Evolutionary conservation across 192 early-diverging fungal species (phyloP).

Genomic region (Pilaira anomala): DNA sequence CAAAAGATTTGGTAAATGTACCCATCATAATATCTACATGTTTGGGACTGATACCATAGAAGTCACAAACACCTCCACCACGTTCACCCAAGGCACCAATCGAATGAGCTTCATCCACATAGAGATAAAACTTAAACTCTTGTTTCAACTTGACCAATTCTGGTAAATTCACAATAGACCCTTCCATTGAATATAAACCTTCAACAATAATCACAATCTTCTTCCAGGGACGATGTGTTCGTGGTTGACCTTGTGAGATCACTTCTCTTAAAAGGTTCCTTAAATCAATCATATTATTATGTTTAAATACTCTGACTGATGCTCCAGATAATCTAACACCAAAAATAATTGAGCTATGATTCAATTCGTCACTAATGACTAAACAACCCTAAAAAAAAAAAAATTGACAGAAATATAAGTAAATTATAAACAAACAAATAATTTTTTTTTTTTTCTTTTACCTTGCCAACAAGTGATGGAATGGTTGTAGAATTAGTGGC

Average conservation of each 20-base stretch:
- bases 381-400: constrained; percentile 59
- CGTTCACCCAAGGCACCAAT: constrained; percentile 86
- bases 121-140: constrained; percentile 87
- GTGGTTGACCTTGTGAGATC: constrained; percentile 85
- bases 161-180: constrained; percentile 74
- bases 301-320: constrained; percentile 79
- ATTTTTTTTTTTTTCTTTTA: background rate
- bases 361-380: constrained; percentile 85
- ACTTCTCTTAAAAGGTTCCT: constrained; percentile 70
- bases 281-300: constrained; percentile 75
- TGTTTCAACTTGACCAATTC: constrained; percentile 74
- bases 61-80: constrained; percentile 89
- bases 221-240: constrained; percentile 92
- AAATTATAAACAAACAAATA: background rate
- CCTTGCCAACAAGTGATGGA: constrained; percentile 70
- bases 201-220: constrained; percentile 92
- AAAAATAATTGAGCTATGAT: constrained; percentile 83
- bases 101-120: constrained; percentile 90
- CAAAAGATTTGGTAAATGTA: constrained; percentile 91
- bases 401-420: too few relatives aligned
- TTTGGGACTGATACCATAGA: constrained; percentile 75
- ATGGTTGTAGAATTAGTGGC: constrained; percentile 88
- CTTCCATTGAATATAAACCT: constrained; percentile 93
- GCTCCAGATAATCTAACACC: constrained; percentile 84
- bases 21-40: constrained; percentile 91